These are phyloP conservation scores for Lachancea dasiensis DNA, from an alignment of 805 yeast genomes.

Conservation along the genomic window DNA sequence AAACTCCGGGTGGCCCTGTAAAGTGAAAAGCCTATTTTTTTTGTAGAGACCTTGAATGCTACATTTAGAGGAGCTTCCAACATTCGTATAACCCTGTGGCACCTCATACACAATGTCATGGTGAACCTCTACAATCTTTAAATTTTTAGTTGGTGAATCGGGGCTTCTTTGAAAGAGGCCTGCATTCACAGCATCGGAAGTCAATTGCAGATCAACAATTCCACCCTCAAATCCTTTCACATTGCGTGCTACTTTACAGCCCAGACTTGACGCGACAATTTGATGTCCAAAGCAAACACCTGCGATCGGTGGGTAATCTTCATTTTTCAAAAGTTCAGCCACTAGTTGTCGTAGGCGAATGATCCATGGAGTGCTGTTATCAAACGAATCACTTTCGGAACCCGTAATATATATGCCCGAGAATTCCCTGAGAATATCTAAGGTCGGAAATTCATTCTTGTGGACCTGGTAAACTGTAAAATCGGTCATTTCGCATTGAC, in stretches of 20 bases:
- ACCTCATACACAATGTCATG: constrained; percentile 47
- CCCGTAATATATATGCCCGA: constrained; percentile 44
- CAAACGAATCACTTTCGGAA: constrained; percentile 42
- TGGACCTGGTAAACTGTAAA: constrained; percentile 18
- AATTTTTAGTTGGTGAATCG: constrained; percentile 11
- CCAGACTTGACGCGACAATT: constrained; percentile 60
- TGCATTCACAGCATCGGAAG: constrained; percentile 32
- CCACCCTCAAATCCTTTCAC: constrained; percentile 73
- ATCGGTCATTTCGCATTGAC: constrained; percentile 13
- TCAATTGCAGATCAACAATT: constrained; percentile 42
- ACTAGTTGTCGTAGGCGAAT: constrained; percentile 35
- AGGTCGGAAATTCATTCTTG: constrained; percentile 23
- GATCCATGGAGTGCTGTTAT: constrained; percentile 37
- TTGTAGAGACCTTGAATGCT: constrained; percentile 61
- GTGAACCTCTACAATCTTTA: constrained; percentile 48
- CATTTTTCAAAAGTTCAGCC: constrained; percentile 11
- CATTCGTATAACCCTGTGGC: constrained; percentile 35
- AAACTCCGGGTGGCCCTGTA: constrained; percentile 93
- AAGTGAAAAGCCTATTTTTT: constrained; percentile 47
- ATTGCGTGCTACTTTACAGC: constrained; percentile 52
- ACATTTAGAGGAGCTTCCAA: constrained; percentile 55
- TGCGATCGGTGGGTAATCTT: constrained; percentile 40
- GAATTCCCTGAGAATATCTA: constrained; percentile 15
- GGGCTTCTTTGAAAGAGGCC: constrained; percentile 11
- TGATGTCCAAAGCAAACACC: constrained; percentile 92